phyloP scores from a whole-genome alignment of 495 filamentous ascomycete species.

The Podospora pseudoanserina region DNA sequence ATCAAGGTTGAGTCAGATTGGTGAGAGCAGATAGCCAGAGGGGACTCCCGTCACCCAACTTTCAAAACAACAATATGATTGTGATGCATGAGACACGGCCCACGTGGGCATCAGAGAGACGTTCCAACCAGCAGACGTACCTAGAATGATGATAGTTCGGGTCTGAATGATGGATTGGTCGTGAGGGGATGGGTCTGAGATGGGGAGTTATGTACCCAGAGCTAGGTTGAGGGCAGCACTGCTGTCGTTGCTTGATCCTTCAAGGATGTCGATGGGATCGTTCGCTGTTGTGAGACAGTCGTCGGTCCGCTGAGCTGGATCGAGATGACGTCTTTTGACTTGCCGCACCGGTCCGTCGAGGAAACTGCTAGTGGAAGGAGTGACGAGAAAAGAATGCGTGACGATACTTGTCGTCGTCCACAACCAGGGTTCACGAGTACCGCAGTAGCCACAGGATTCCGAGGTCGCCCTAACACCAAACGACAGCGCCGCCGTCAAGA shows the following conservation, averaged over 20 bases:
- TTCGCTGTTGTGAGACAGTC: conserved; percentile 31
- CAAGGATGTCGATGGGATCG: conserved; percentile 34
- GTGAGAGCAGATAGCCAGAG: neutral
- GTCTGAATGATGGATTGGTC: neutral
- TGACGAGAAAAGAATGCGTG: conserved; percentile 31
- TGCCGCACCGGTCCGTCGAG: conserved; percentile 22
- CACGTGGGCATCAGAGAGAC: neutral
- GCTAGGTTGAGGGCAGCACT: conserved; percentile 39
- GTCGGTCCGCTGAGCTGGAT: conserved; percentile 31
- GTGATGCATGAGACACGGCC: neutral
- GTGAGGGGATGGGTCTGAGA: neutral
- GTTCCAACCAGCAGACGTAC: conserved; percentile 16
- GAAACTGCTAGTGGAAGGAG: conserved; percentile 36
- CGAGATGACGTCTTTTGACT: conserved; percentile 25
- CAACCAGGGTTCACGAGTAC: conserved; percentile 23
- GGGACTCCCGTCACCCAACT: neutral
- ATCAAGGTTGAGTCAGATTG: neutral
- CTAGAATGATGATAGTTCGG: conserved; percentile 3
- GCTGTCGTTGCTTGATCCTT: conserved; percentile 34
- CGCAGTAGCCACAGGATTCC: conserved; percentile 6
- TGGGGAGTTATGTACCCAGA: conserved; percentile 31
- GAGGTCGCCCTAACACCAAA: conserved; percentile 16
- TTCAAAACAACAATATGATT: neutral
- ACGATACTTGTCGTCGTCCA: conserved; percentile 13
- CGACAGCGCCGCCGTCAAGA: conserved; percentile 22